phyloP scores from a whole-genome alignment of 345 rosid genomes.

The Nephelium lappaceum region DNA sequence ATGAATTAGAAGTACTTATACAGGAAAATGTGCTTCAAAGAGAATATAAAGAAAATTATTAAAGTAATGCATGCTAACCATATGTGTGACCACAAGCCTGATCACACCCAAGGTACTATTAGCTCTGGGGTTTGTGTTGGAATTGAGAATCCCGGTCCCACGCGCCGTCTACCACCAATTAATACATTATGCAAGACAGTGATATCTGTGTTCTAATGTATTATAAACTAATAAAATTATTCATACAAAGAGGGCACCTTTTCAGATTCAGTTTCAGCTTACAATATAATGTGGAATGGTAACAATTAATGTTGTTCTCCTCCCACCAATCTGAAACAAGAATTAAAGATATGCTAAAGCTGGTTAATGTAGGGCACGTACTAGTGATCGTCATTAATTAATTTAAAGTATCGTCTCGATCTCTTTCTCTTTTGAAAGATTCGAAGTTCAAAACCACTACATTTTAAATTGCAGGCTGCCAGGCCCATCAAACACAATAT shows the following conservation, averaged over 20 bases:
- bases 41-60: not conserved
- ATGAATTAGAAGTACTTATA: not conserved
- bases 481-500: not conserved
- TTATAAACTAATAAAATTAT: not conserved
- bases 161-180: not conserved
- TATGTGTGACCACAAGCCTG: not conserved
- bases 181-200: not conserved
- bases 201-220: not conserved
- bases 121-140: not conserved
- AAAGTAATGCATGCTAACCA: not conserved
- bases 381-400: not conserved
- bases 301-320: not conserved
- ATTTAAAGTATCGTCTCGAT: not conserved
- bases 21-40: not conserved
- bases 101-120: not conserved
- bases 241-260: not conserved
- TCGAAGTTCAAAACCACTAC: conserved; percentile 15
- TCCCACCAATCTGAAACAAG: not conserved
- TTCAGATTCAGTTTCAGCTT: not conserved
- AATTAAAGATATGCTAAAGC: not conserved
- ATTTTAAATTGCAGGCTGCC: conserved; percentile 1
- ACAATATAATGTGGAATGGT: not conserved
- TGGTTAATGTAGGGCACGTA: not conserved
- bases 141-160: not conserved
- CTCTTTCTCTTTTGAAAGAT: conserved; percentile 1